A percentile compares a stretch with the other conserved stretches of the same genome.
Conservation (phyloP, 176 grass and related monocot genomes). For the Thalia dealbata region DNA sequence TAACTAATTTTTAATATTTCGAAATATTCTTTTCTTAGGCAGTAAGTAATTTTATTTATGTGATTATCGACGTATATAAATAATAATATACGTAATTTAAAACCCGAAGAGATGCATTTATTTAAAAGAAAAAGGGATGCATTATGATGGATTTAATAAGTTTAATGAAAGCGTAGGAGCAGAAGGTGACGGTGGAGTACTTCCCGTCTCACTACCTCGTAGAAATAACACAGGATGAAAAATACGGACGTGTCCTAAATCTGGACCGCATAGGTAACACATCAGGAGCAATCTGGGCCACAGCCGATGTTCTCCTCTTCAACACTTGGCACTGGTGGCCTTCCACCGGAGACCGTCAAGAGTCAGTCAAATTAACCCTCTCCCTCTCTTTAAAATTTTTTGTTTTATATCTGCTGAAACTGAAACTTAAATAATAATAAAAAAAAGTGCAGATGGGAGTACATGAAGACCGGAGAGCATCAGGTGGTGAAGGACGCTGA, state of each 20-base stretch:
- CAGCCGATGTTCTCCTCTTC: slow-evolving; percentile 73
- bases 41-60: no score
- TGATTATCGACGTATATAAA: no score
- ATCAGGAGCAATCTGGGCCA: slow-evolving; percentile 28
- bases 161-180: slow-evolving; percentile 50
- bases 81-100: no score
- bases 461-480: slow-evolving; percentile 25
- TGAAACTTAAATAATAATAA: no score
- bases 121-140: no score
- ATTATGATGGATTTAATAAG: no score
- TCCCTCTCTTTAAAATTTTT: neutral
- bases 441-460: slow-evolving; percentile 68
- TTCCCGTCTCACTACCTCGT: slow-evolving; percentile 89
- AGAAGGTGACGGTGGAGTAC: slow-evolving; percentile 55
- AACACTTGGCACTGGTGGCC: slow-evolving; percentile 95
- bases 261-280: slow-evolving; percentile 45
- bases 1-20: no score
- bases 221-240: slow-evolving; percentile 25
- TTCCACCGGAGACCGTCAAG: slow-evolving; percentile 30
- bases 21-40: no score
- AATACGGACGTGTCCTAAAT: slow-evolving; percentile 53
- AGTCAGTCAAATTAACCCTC: slow-evolving; percentile 22
- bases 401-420: no score
- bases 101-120: no score
- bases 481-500: slow-evolving; percentile 52